Percentiles rank a stretch among this genome's conserved stretches.
These are phyloP conservation scores for Termitomyces sp. DNA, from an alignment of 768 basidiomycete genomes.

Conservation along the genomic window DNA sequence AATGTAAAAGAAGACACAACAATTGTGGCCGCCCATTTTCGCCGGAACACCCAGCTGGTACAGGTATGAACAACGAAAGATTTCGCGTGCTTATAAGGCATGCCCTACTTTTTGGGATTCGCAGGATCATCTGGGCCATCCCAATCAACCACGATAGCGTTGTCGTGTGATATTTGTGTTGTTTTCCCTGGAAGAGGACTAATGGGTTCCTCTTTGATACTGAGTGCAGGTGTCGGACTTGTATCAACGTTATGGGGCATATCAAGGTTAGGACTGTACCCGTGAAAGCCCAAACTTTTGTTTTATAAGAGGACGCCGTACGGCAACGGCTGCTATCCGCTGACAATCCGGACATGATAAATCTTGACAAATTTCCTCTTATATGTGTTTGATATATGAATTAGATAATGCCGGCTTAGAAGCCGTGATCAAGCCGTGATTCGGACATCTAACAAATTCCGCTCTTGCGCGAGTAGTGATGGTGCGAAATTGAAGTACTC, in stretches of 20 bases:
- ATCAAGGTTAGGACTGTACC: neutral
- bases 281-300: no score
- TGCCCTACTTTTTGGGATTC: constrained; percentile 51
- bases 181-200: neutral
- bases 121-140: constrained; percentile 53
- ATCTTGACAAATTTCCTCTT: no score
- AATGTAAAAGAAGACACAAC: constrained; percentile 66
- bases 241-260: constrained; percentile 5
- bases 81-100: neutral
- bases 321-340: neutral
- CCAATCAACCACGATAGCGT: constrained; percentile 46
- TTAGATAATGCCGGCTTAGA: no score
- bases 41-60: constrained; percentile 46
- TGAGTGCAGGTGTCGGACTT: neutral
- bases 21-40: constrained; percentile 62
- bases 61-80: neutral
- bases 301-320: neutral
- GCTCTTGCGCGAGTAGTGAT: no score
- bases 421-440: no score
- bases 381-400: no score
- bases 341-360: neutral
- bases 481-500: no score
- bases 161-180: neutral
- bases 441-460: no score
- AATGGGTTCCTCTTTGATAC: neutral